Base-by-base conservation (phyloP, 208 protist species). In the Herpetomonas samuelpessoai region DNA sequence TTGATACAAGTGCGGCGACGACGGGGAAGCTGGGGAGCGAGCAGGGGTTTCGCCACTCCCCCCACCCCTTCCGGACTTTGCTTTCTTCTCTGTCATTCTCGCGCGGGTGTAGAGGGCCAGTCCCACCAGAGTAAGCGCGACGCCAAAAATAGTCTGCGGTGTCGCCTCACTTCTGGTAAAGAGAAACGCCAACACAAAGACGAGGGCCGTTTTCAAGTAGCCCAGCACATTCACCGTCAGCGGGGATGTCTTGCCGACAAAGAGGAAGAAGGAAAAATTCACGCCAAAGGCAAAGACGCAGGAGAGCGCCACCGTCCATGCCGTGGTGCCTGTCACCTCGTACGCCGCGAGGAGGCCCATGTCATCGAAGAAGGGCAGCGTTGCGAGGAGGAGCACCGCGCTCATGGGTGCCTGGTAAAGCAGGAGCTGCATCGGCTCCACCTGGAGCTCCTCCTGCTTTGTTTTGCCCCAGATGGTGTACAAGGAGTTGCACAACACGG, bases 381-480 rank as follows among this genome's bases (percentile, higher is more conserved):
- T 61, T 56, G 93, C 63, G n/a, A 84, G 35, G 1, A 97, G 74
- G 45, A 97, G 83, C 16, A 81, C 3, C 2, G 83, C 84, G 54
- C 85, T 92, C 38, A 91, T 73, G 0, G 83, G 80, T 2, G 85
- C 78, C 69, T 97, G 90, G 67, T 96, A 96, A 26, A 87, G 48
- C 14, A 97, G 83, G 39, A 97, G 74, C 71, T 97, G 91, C 72
- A 95, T 79, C 9, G 89, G 65, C 46, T 80, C 68, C 44, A 70
- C 78, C 0, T 71, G 68, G 27, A 96, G 67, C 59, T 97, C 90
- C 31, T 71, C 62, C 69, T 96, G 91, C 68, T 95, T 96, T 57
- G 77, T 85, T 51, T 87, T 88, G 12, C 83, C 87, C 89, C 88
- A 97, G 31, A 97, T 85, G 9, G 88, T 94, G 71, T 97, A 97